A percentile compares a stretch with the other conserved stretches of the same genome.
Evolutionary conservation across 1,139 yeast genomes (phyloP).

Genomic region (Candida labiduridarum): DNA sequence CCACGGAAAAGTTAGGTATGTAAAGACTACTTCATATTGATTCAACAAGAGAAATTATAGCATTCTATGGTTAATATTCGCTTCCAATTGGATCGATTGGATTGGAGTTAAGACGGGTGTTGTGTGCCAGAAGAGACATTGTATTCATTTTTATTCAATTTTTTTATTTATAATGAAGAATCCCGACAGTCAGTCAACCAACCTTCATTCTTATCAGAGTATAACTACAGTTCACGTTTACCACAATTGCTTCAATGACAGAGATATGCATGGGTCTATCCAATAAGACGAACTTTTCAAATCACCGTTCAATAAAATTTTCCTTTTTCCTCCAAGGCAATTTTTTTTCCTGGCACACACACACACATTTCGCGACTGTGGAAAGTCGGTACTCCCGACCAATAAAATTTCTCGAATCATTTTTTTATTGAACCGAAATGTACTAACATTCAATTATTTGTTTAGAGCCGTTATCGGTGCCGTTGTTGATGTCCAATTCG

Average conservation of each 20-base stretch:
- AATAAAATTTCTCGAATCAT: constrained; percentile 4
- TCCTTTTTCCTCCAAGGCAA: not conserved
- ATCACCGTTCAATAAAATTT: not conserved
- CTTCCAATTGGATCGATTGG: not conserved
- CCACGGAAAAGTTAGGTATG: constrained; percentile 90
- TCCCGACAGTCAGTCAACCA: not conserved
- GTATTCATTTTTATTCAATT: too few relatives aligned
- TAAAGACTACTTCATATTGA: constrained; percentile 23
- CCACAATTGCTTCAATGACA: not conserved
- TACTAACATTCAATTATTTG: constrained; percentile 13
- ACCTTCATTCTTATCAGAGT: not conserved
- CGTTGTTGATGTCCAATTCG: constrained; percentile 99
- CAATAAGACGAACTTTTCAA: constrained; percentile 1
- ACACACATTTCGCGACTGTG: not conserved
- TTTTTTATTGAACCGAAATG: not conserved
- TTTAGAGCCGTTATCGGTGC: constrained; percentile 98
- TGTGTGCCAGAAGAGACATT: too few relatives aligned
- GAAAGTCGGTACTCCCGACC: constrained; percentile 3
- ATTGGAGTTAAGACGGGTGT: not conserved
- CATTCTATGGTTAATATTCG: not conserved
- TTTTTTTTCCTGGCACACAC: constrained; percentile 11
- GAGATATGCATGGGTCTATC: too few relatives aligned
- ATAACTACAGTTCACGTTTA: constrained; percentile 1
- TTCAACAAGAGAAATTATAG: constrained; percentile 3
- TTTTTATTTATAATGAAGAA: too few relatives aligned